Conservation (phyloP, 495 filamentous ascomycete genomes). For the Glutinoglossum americanum region DNA sequence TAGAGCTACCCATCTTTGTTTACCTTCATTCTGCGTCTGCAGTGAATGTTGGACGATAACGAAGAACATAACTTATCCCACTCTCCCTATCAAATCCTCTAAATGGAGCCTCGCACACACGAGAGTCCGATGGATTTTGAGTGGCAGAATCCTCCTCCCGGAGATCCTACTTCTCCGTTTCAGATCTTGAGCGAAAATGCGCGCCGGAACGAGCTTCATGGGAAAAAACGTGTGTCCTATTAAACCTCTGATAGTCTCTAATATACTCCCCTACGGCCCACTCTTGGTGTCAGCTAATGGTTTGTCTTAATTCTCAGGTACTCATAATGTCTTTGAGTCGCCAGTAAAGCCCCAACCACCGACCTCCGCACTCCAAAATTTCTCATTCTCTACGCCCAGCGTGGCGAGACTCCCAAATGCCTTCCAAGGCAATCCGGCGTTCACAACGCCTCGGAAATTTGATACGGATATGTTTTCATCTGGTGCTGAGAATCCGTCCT, state of each 20-base stretch:
- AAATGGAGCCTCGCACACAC: constrained; percentile 24
- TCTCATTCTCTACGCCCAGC: constrained; percentile 15
- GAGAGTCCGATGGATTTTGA: constrained; percentile 52
- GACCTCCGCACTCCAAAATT: constrained; percentile 26
- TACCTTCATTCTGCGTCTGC: background rate
- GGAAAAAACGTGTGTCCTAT: constrained; percentile 25
- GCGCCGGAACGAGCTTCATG: constrained; percentile 13
- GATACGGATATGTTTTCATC: constrained; percentile 45
- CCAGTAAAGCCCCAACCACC: constrained; percentile 25
- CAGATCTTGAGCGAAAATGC: constrained; percentile 6
- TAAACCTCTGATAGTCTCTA: background rate
- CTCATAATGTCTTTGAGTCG: constrained; percentile 28
- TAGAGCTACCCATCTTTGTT: background rate
- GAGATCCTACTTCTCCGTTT: constrained; percentile 37
- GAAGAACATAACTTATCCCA: background rate
- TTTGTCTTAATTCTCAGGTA: constrained; percentile 17
- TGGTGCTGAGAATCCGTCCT: constrained; percentile 55
- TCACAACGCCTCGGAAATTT: constrained; percentile 59
- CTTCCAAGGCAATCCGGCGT: constrained; percentile 43
- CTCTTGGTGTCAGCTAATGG: background rate
- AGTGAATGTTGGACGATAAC: background rate
- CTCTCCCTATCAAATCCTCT: background rate
- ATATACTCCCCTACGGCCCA: background rate
- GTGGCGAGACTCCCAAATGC: constrained; percentile 12
- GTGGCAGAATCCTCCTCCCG: constrained; percentile 33